Conservation (phyloP, 2,329 filamentous ascomycete genomes). For the Tympanopsis confertula region DNA sequence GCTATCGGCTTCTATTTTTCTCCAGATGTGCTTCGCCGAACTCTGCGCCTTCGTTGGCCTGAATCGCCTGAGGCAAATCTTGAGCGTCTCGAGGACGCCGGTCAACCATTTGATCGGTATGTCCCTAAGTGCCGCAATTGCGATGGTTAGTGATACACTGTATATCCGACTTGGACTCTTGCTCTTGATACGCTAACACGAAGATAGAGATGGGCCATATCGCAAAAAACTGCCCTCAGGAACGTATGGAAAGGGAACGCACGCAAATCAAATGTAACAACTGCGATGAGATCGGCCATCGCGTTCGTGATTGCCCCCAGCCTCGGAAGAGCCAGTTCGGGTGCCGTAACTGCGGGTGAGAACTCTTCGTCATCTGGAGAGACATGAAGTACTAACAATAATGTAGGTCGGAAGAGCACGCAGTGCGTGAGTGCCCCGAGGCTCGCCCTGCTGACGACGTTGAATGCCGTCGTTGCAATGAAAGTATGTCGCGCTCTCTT, state of each 20-base stretch:
- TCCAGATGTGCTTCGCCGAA: constrained; percentile 29
- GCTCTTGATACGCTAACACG: neutral
- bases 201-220: constrained; percentile 32
- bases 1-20: constrained; percentile 34
- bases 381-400: too few species aligned
- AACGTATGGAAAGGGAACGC: constrained; percentile 23
- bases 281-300: constrained; percentile 31
- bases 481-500: constrained; percentile 14
- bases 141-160: constrained; percentile 17
- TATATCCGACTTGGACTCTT: too few species aligned
- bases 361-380: neutral
- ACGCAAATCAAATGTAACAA: constrained; percentile 35
- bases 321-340: constrained; percentile 20
- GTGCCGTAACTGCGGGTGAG: constrained; percentile 41
- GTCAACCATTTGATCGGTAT: constrained; percentile 33
- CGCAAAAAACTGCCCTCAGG: constrained; percentile 30
- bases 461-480: constrained; percentile 28
- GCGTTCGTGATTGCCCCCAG: constrained; percentile 31
- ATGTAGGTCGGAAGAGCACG: constrained; percentile 30
- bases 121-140: constrained; percentile 38
- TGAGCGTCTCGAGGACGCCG: constrained; percentile 34
- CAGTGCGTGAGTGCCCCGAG: constrained; percentile 31
- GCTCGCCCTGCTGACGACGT: constrained; percentile 26
- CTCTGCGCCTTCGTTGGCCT: constrained; percentile 35
- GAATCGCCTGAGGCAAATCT: constrained; percentile 32